phyloP scores from a whole-genome alignment of 129 eudicot genomes.

The Flaveria trinervia region DNA sequence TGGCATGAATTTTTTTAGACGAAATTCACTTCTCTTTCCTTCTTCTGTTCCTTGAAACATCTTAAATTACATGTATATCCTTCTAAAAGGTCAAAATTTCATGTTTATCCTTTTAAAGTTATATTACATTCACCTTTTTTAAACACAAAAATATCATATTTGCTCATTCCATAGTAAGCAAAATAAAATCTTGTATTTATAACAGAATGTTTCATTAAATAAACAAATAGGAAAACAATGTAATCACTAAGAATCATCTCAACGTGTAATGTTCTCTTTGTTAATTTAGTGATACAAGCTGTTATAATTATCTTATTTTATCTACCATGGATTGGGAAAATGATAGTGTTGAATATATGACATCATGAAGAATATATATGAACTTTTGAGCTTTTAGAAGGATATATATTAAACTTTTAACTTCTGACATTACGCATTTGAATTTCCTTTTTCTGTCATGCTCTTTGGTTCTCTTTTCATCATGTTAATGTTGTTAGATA shows the following conservation, averaged over 20 bases:
- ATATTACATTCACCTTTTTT: background rate
- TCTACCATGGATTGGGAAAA: too few species aligned
- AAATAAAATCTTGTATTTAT: background rate
- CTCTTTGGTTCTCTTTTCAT: conserved; percentile 7
- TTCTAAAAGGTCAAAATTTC: background rate
- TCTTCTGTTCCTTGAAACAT: background rate
- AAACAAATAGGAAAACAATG: background rate
- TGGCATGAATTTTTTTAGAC: background rate
- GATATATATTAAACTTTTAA: background rate
- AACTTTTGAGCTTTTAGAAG: background rate
- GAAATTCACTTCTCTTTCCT: background rate
- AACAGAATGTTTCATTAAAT: background rate
- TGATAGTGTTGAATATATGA: background rate
- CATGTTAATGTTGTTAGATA: background rate
- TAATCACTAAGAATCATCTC: background rate
- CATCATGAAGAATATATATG: too few species aligned
- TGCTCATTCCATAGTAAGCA: background rate
- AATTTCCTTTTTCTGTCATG: background rate
- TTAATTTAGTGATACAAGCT: background rate
- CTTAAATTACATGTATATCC: background rate
- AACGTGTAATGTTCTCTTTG: background rate
- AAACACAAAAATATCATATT: background rate
- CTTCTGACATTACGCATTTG: background rate
- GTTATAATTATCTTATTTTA: background rate
- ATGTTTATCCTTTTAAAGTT: background rate